phyloP scores from a whole-genome alignment of 2,329 filamentous ascomycete species.

The Pseudonectria foliicola region DNA sequence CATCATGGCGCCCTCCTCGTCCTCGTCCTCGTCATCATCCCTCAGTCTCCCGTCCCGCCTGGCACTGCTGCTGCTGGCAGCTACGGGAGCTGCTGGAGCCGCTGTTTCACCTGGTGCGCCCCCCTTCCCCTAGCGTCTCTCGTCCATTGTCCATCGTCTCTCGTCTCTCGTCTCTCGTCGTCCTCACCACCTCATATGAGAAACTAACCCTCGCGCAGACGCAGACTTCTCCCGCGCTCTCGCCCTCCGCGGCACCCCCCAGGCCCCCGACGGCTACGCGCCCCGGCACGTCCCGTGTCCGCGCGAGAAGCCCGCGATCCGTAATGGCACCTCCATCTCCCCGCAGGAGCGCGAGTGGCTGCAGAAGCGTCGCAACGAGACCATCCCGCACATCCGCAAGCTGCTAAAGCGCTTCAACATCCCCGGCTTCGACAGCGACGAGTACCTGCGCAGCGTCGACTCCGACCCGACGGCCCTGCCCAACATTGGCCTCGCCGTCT shows the following conservation, averaged over 20 bases:
- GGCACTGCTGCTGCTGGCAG: constrained; percentile 19
- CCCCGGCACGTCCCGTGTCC: constrained; percentile 66
- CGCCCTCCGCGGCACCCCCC: constrained; percentile 20
- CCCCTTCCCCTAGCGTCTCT: neutral
- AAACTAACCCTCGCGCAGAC: constrained; percentile 9
- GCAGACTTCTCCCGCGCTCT: constrained; percentile 8
- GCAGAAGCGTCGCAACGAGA: constrained; percentile 60
- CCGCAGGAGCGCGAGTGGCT: constrained; percentile 69
- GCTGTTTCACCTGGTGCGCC: constrained; percentile 10
- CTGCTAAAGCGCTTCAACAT: constrained; percentile 69
- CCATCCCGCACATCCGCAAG: constrained; percentile 65
- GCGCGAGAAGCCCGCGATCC: constrained; percentile 58
- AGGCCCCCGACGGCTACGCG: constrained; percentile 53
- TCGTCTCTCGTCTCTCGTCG: constrained; percentile 6
- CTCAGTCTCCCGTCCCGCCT: constrained; percentile 14
- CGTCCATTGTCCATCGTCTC: no score
- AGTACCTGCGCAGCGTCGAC: constrained; percentile 51
- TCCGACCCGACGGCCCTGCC: constrained; percentile 32
- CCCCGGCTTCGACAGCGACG: constrained; percentile 64
- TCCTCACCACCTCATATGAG: constrained; percentile 10
- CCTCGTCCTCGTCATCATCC: no score
- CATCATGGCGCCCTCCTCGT: no score
- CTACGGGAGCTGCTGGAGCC: constrained; percentile 12
- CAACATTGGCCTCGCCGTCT: constrained; percentile 67
- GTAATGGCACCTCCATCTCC: constrained; percentile 55